Evolutionary conservation across 352 stramenopile species (phyloP), one percentile per base, ranked within the genome.

Genomic region (Halophytophthora polymorphica): DNA sequence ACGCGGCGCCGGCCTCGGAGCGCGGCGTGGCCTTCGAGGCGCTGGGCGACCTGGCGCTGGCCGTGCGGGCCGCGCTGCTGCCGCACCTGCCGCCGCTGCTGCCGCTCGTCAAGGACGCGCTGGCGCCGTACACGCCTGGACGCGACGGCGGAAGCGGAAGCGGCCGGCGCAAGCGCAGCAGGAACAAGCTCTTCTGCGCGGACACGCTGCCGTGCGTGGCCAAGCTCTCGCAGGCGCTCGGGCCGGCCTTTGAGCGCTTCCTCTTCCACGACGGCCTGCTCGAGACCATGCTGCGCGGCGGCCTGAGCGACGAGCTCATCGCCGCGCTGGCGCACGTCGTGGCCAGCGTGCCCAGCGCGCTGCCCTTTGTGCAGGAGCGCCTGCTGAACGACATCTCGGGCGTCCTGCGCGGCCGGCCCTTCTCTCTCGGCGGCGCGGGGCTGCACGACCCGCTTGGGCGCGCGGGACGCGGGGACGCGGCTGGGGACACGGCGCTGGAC

Each of bases 381-480:
- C 68, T 99, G 13, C 76, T 99, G 31, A 95, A 98, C 53, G 95
- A 98, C 56, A 94, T 98, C 19, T 98, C 95, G n/a, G 77, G 87
- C 13, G 96, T 94, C 47, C 67, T 99, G 12, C 87, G 91, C 21
- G 93, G 95, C 11, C 70, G 81, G 7, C 72, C 83, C 3, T 93
- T 93, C 23, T 83, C 66, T 6, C 43, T 75, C 6, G 72, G 66
- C 2, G 58, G 33, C 31, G 28, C 25, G 21, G 47, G 50, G 12
- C 34, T 51, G 8, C 18, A 21, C 2, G 66, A 64, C 51, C 39
- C 56, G 10, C 34, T 58, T 37, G 47, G 37, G 23, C 60, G 50
- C 21, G 43, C 53, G 11, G 42, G 15, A 19, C 53, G 17, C 42
- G 48, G 37, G 35, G 37, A 39, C 12, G 59, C 51, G 13, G 54